A percentile compares a stretch with the other conserved stretches of the same genome.
These are phyloP conservation scores for Decorospora gaudefroyi DNA, from an alignment of 2,329 filamentous ascomycete species.

Conservation along the genomic window DNA sequence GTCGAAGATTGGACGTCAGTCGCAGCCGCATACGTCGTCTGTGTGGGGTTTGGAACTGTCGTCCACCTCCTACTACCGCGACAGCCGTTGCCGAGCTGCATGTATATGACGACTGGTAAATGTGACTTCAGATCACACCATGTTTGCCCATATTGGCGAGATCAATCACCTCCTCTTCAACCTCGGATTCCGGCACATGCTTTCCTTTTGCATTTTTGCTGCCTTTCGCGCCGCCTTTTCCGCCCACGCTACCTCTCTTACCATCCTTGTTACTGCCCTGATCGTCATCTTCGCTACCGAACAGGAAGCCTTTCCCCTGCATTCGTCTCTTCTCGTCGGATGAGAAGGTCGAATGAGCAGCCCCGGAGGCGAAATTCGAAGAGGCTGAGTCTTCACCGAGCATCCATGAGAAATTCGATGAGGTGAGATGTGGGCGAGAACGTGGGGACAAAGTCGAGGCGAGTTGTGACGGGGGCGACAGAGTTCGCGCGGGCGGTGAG, in stretches of 20 bases:
- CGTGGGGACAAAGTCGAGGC: slow-evolving; percentile 45
- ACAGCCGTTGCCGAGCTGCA: too few species aligned
- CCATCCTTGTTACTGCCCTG: slow-evolving; percentile 22
- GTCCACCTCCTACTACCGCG: too few species aligned
- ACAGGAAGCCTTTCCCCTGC: slow-evolving; percentile 48
- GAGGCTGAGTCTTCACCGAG: slow-evolving; percentile 52
- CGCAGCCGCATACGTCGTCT: slow-evolving; percentile 7
- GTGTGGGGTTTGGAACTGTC: too few species aligned
- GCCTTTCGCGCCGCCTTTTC: slow-evolving; percentile 24
- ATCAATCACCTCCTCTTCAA: slow-evolving; percentile 47
- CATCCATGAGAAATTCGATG: slow-evolving; percentile 82
- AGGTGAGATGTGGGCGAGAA: slow-evolving; percentile 68
- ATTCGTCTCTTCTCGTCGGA: slow-evolving; percentile 45
- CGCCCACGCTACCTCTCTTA: slow-evolving; percentile 29
- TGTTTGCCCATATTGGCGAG: slow-evolving; percentile 42
- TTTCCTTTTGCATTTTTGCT: slow-evolving; percentile 29
- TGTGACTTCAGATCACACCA: slow-evolving; percentile 30
- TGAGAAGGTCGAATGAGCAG: slow-evolving; percentile 42
- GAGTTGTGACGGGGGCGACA: slow-evolving; percentile 18
- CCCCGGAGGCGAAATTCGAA: slow-evolving; percentile 42
- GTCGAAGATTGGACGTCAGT: neutral
- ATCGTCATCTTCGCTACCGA: slow-evolving; percentile 50
- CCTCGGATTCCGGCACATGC: slow-evolving; percentile 31
- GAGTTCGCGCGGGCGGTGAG: slow-evolving; percentile 19
- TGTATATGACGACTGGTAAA: neutral